Percentiles rank a stretch among this genome's conserved stretches.
Conservation (phyloP, 2,329 filamentous ascomycete genomes). For the Pyrenochaeta sp. region DNA sequence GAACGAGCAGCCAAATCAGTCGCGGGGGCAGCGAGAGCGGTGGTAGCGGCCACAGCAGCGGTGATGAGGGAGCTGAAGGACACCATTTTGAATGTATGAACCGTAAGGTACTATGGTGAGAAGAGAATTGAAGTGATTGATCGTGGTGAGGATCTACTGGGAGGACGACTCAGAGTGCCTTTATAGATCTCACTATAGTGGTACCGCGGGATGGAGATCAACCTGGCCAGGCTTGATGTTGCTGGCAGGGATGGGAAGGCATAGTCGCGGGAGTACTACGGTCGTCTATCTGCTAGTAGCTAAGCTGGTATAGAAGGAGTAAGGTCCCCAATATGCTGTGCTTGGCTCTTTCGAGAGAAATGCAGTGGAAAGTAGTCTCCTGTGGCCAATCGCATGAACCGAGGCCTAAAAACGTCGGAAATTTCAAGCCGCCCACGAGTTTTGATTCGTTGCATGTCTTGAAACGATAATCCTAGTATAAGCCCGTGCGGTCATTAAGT, state of each 20-base stretch:
- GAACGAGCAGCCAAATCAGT: slow-evolving; percentile 50
- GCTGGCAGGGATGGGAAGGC: slow-evolving; percentile 22
- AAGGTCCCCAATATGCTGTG: slow-evolving; percentile 23
- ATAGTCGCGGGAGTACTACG: slow-evolving; percentile 17
- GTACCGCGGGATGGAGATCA: slow-evolving; percentile 8
- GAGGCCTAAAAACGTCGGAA: not conserved
- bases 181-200: slow-evolving; percentile 26
- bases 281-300: slow-evolving; percentile 25
- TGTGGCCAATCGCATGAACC: slow-evolving; percentile 8
- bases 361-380: not conserved
- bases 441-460: slow-evolving; percentile 24
- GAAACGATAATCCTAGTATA: slow-evolving; percentile 28
- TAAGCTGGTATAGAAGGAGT: slow-evolving; percentile 24
- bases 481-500: slow-evolving; percentile 31
- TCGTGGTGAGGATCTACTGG: slow-evolving; percentile 16
- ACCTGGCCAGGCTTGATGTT: slow-evolving; percentile 9
- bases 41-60: slow-evolving; percentile 33
- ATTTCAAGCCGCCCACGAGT: not conserved
- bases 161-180: slow-evolving; percentile 19
- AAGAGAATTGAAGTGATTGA: slow-evolving; percentile 15
- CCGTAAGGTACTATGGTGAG: slow-evolving; percentile 5
- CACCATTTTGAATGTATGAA: slow-evolving; percentile 32
- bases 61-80: slow-evolving; percentile 41
- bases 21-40: slow-evolving; percentile 38
- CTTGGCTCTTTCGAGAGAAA: slow-evolving; percentile 22